Percentiles rank a stretch among this genome's conserved stretches.
Evolutionary conservation across 129 eudicot species (phyloP).

Genomic region (Centrapalus pauciflorus): DNA sequence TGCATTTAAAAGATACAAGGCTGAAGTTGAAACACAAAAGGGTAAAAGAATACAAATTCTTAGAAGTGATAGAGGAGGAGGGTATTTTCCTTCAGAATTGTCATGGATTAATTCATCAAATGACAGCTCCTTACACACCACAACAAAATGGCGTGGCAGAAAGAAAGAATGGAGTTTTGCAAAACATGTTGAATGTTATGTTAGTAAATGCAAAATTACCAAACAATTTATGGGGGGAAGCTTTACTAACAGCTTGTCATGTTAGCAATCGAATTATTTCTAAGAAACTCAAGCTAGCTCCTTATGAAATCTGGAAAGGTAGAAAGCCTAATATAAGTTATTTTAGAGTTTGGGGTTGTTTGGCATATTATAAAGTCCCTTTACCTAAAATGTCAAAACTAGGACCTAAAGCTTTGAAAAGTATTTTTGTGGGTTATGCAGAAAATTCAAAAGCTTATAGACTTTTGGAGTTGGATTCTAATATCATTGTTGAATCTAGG

Average conservation of each 20-base stretch:
- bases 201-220: background rate
- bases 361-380: background rate
- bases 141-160: constrained; percentile 20
- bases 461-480: too few species aligned
- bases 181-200: too few species aligned
- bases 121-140: constrained; percentile 10
- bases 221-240: constrained; percentile 10
- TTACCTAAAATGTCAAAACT: background rate
- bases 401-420: constrained; percentile 9
- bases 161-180: too few species aligned
- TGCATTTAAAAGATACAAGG: background rate
- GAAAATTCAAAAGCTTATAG: too few species aligned
- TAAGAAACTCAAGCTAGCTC: background rate
- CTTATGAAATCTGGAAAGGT: constrained; percentile 17
- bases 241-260: background rate
- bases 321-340: too few species aligned
- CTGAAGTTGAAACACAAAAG: constrained; percentile 15
- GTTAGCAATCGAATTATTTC: background rate
- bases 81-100: constrained; percentile 12
- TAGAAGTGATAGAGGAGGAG: constrained; percentile 19
- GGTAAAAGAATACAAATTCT: constrained; percentile 1
- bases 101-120: constrained; percentile 22
- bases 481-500: too few species aligned
- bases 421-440: too few species aligned
- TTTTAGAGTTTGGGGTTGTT: too few species aligned